Conservation (phyloP, 1,139 yeast genomes). For the Taphrina deformans region DNA sequence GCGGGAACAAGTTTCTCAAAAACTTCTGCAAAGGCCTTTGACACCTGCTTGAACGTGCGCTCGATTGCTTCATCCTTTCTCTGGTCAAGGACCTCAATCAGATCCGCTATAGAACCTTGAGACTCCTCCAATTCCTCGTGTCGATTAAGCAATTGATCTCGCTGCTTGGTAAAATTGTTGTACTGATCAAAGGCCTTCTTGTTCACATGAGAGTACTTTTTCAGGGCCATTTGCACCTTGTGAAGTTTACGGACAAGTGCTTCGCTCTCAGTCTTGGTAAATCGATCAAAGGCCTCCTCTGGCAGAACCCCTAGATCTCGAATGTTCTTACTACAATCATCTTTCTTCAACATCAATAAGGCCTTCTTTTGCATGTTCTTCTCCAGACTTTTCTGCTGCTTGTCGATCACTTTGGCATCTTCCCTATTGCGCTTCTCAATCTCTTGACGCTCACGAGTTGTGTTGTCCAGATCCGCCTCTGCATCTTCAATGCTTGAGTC, state of each 20-base stretch:
- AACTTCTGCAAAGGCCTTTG: slow-evolving; percentile 68
- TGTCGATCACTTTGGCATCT: slow-evolving; percentile 59
- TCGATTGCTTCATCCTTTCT: slow-evolving; percentile 83
- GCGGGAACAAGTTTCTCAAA: slow-evolving; percentile 81
- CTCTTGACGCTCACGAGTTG: slow-evolving; percentile 51
- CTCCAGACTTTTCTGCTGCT: slow-evolving; percentile 65
- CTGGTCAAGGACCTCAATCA: slow-evolving; percentile 69
- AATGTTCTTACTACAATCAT: slow-evolving; percentile 70
- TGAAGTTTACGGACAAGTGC: slow-evolving; percentile 59
- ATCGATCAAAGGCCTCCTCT: slow-evolving; percentile 71
- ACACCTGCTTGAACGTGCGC: slow-evolving; percentile 73
- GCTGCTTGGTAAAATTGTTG: slow-evolving; percentile 68
- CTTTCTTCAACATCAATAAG: slow-evolving; percentile 61
- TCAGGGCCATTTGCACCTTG: slow-evolving; percentile 58
- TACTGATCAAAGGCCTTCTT: slow-evolving; percentile 89
- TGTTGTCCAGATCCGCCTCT: slow-evolving; percentile 35
- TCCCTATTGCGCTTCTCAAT: slow-evolving; percentile 60
- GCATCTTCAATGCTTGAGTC: slow-evolving; percentile 38
- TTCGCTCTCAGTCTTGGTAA: slow-evolving; percentile 52
- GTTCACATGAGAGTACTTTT: slow-evolving; percentile 74
- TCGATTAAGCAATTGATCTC: slow-evolving; percentile 64
- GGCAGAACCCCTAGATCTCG: slow-evolving; percentile 85
- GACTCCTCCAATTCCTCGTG: slow-evolving; percentile 70
- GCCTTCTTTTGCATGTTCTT: slow-evolving; percentile 65
- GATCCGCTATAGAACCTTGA: slow-evolving; percentile 66